phyloP scores from a whole-genome alignment of 352 stramenopile genomes.

The Phytophthora melonis region DNA sequence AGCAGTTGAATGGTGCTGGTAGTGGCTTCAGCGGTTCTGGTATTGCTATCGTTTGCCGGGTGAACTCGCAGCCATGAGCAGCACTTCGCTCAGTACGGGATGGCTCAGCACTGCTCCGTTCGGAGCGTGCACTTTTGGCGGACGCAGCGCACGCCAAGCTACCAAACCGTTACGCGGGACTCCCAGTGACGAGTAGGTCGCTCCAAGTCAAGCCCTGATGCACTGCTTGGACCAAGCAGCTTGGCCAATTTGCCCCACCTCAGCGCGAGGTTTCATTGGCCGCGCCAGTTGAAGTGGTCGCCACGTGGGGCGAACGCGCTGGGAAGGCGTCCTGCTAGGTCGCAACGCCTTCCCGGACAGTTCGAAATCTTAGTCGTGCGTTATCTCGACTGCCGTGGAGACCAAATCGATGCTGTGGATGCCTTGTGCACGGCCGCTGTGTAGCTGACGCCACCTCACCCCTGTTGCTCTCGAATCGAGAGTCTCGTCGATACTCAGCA shows the following conservation, averaged over 20 bases:
- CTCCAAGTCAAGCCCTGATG: too few species aligned
- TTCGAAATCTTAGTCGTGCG: background rate
- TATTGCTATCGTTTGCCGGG: background rate
- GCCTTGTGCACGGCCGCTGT: too few species aligned
- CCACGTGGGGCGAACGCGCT: background rate
- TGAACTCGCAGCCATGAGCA: background rate
- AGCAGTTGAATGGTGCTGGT: too few species aligned
- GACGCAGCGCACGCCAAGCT: slow-evolving; percentile 12
- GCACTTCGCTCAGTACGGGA: too few species aligned
- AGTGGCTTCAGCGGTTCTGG: too few species aligned
- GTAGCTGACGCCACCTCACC: too few species aligned
- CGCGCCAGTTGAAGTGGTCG: background rate
- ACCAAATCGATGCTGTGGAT: too few species aligned
- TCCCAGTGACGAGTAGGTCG: background rate
- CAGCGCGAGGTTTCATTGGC: background rate
- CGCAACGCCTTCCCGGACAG: background rate
- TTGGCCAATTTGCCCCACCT: background rate
- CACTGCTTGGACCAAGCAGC: too few species aligned
- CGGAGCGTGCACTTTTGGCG: background rate
- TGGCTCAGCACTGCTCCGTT: background rate
- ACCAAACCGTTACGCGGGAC: slow-evolving; percentile 19
- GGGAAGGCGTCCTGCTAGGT: background rate
- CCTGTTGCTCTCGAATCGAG: too few species aligned
- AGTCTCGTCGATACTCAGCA: too few species aligned
- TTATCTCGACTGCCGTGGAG: background rate